Base-by-base conservation (phyloP, 345 rosid genomes). In the Brassica carinata region DNA sequence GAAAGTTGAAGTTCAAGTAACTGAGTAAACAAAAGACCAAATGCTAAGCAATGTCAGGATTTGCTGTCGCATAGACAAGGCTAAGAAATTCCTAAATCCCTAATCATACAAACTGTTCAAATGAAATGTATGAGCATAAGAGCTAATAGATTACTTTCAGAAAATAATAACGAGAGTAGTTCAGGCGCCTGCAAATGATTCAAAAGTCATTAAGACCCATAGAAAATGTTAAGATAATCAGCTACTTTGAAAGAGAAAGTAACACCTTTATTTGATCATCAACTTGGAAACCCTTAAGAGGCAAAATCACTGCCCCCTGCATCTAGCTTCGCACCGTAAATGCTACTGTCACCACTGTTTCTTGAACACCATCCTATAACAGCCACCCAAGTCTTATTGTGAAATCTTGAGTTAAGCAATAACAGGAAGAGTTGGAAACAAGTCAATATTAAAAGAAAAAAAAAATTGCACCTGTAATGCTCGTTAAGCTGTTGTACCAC, bases 1-100 rank as follows among this genome's bases (percentile, higher is more conserved):
- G 99, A 94, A 84, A 89, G 97, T 85, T 96, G 99, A 74, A 96
- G 84, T 79, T 93, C 97, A 76, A 96, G 80, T 59, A 96, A 93
- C 97, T 95, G 86, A 57, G 59, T 40, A 11, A 65, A 4, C 27
- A 61, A 67, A 67, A 33, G 43, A 61, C 69, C 68, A 43, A 67
- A 19, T 15, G 18, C 18, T 67, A 23, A 34, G 57, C 72, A 66
- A 66, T 33, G 17, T 36, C 36, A 53, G 26, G 27, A 75, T 9
- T 7, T 73, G 40, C 5, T n/a, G 1, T 18, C 3, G 1, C 14
- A 48, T 69, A 31, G 45, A 57, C 6, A 67, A 76, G 23, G 72
- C 7, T 34, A 34, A 34, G 38, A 34, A 34, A 34, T 34, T 34
- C 38, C 38, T 34, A 34, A 34, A 34, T 30, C 36, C 26, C 5